Percentiles rank a stretch among this genome's conserved stretches.
phyloP scores from a whole-genome alignment of 306 rosid species.

The Corylus avellana region DNA sequence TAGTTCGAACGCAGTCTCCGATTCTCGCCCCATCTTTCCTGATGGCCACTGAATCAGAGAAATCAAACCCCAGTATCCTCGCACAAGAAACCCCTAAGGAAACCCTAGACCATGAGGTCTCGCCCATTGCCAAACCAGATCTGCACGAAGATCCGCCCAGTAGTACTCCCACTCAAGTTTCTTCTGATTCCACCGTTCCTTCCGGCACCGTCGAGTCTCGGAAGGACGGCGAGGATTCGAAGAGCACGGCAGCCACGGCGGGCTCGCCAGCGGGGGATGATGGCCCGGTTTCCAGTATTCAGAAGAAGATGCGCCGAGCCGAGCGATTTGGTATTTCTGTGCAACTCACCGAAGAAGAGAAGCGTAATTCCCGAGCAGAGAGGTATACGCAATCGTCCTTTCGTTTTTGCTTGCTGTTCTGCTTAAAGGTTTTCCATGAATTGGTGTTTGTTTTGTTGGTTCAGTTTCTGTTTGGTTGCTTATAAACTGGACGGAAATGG shows the following conservation, averaged over 20 bases:
- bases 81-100: constrained; percentile 52
- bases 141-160: constrained; percentile 15
- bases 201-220: constrained; percentile 22
- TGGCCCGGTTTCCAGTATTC: constrained; percentile 44
- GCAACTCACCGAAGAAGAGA: constrained; percentile 71
- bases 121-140: constrained; percentile 31
- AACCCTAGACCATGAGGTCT: constrained; percentile 46
- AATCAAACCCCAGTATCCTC: constrained; percentile 31
- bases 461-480: not conserved
- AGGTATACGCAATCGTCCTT: constrained; percentile 40
- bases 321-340: constrained; percentile 91
- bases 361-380: constrained; percentile 89
- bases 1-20: constrained; percentile 29
- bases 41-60: constrained; percentile 61
- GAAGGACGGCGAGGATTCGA: constrained; percentile 35
- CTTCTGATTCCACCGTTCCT: not conserved
- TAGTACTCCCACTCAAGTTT: not conserved
- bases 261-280: constrained; percentile 20
- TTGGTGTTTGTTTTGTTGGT: not conserved
- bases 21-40: constrained; percentile 21
- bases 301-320: constrained; percentile 85
- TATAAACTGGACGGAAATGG: not conserved
- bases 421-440: constrained; percentile 9
- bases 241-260: constrained; percentile 24
- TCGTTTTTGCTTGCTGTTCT: constrained; percentile 12